A percentile compares a stretch with the other conserved stretches of the same genome.
Evolutionary conservation across 1,284 basidiomycete genomes (phyloP).

Genomic region (Gymnopus androsaceus): DNA sequence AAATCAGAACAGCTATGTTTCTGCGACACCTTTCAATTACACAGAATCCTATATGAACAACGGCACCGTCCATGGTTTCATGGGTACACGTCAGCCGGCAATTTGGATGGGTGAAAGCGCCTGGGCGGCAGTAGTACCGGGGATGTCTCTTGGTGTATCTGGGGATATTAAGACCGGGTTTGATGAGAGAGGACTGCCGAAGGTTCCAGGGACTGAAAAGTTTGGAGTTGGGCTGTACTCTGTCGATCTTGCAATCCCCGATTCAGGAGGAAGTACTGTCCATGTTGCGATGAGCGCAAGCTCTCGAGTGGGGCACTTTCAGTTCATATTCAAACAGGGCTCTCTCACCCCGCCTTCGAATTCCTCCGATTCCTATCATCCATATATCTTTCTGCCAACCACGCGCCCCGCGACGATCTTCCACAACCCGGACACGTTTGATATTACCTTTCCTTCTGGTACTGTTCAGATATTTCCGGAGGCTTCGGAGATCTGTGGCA

Average conservation of each 20-base stretch:
- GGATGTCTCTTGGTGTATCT: constrained; percentile 34
- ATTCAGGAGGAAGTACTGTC: constrained; percentile 48
- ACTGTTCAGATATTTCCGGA: constrained; percentile 46
- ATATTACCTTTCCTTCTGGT: constrained; percentile 67
- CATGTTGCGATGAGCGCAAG: constrained; percentile 71
- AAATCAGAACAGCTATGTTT: constrained; percentile 73
- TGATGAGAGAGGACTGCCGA: constrained; percentile 61
- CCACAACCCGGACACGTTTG: constrained; percentile 37
- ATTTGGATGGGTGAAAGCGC: constrained; percentile 92
- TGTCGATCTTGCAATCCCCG: constrained; percentile 53
- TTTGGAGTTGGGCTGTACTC: constrained; percentile 66
- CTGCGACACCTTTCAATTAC: constrained; percentile 77
- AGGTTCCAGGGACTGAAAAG: constrained; percentile 61
- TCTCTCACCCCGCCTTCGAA: too few species aligned
- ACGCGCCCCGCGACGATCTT: constrained; percentile 49
- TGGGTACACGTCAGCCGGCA: constrained; percentile 82
- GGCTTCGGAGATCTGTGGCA: constrained; percentile 63
- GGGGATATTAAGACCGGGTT: constrained; percentile 51
- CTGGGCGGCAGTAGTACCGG: constrained; percentile 64
- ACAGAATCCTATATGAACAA: constrained; percentile 46
- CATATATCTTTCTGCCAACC: constrained; percentile 73
- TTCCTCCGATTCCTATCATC: constrained; percentile 35
- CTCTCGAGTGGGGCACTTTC: constrained; percentile 76
- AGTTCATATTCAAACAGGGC: constrained; percentile 60
- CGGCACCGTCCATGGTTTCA: constrained; percentile 63